phyloP scores from a whole-genome alignment of 805 yeast species.

The Dipodascus geniculatus region DNA sequence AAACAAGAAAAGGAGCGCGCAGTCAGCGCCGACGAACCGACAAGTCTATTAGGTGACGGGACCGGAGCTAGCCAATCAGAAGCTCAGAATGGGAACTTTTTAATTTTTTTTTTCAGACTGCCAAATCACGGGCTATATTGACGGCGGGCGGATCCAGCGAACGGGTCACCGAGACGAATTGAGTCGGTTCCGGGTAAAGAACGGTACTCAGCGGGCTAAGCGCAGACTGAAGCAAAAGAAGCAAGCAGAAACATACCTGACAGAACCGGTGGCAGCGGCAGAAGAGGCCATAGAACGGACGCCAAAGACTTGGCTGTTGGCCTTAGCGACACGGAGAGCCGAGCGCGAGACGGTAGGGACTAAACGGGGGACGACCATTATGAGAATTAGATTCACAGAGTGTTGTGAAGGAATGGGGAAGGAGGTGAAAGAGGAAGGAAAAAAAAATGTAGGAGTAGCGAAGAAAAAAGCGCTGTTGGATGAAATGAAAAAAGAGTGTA shows the following conservation, averaged over 20 bases:
- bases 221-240: too few relatives aligned
- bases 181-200: too few relatives aligned
- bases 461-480: not conserved
- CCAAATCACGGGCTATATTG: too few relatives aligned
- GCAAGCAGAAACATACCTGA: conserved; percentile 87
- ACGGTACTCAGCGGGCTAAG: too few relatives aligned
- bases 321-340: conserved; percentile 83
- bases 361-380: conserved; percentile 42
- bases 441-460: not conserved
- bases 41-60: too few relatives aligned
- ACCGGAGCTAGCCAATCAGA: not conserved
- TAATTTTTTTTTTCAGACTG: too few relatives aligned
- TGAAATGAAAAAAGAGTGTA: not conserved
- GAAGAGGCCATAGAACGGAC: conserved; percentile 67
- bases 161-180: too few relatives aligned
- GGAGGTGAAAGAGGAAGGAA: not conserved
- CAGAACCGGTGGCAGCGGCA: conserved; percentile 58
- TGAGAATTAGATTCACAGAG: conserved; percentile 3
- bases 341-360: conserved; percentile 49
- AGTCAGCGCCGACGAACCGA: too few relatives aligned
- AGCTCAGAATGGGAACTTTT: not conserved
- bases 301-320: conserved; percentile 52
- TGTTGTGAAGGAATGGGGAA: conserved; percentile 1
- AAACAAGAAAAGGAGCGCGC: too few relatives aligned
- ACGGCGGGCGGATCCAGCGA: too few relatives aligned